phyloP scores from a whole-genome alignment of 495 filamentous ascomycete species.

The Lepraria neglecta region DNA sequence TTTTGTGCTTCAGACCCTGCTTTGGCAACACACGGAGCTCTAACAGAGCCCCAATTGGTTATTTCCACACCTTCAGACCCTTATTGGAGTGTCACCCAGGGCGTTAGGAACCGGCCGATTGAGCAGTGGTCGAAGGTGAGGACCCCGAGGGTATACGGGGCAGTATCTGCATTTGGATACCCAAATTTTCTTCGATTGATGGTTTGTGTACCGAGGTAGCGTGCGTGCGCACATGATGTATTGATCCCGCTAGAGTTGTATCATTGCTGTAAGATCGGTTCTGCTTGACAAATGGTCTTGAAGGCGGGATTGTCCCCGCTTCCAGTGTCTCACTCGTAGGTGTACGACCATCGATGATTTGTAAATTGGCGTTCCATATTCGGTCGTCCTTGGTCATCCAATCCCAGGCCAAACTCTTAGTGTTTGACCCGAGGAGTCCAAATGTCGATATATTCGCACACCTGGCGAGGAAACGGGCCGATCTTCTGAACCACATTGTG shows the following conservation, averaged over 20 bases:
- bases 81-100: too few species aligned
- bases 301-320: neutral
- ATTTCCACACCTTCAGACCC: too few species aligned
- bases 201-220: neutral
- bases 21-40: too few species aligned
- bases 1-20: too few species aligned
- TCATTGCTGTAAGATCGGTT: neutral
- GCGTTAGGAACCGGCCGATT: too few species aligned
- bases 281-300: neutral
- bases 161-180: neutral
- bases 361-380: neutral
- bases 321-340: neutral
- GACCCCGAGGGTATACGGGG: too few species aligned
- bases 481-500: neutral
- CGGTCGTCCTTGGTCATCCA: neutral
- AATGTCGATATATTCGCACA: neutral
- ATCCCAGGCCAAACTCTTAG: neutral
- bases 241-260: neutral
- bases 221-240: neutral
- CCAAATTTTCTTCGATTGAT: neutral
- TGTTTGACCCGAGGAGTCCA: neutral
- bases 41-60: too few species aligned
- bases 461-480: neutral
- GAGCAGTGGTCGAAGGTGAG: too few species aligned
- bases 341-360: neutral